Evolutionary conservation across 2,329 filamentous ascomycete species (phyloP), one percentile per base, ranked within the genome.

Genomic region (Sporothrix inflata): DNA sequence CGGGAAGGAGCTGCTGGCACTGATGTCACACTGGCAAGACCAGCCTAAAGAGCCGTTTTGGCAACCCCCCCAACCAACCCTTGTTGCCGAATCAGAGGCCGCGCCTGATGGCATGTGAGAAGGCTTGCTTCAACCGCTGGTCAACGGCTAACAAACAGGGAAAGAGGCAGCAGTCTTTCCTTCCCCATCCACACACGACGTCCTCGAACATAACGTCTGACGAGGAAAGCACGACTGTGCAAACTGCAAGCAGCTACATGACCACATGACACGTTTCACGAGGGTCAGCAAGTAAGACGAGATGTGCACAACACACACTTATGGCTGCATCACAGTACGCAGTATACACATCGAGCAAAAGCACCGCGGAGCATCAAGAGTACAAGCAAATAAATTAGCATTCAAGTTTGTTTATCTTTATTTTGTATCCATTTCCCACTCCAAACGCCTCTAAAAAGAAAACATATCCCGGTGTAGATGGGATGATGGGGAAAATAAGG

Each of bases 1-100:
- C 12, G 65, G 34, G 12, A 51, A 55, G 16, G n/a, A 67, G 57
- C 70, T 71, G 42, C 1, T 53, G 27, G 55, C 70, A 45, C 60
- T 66, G 69, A 63, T 70, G 69, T 63, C 69, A 70, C 69, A 40
- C 55, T 53, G 45, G 45, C 42, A n/a, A 49, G 11, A 30, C 24
- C 42, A 66, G 42, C 21, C 63, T 47, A 47, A 47, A 34, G 21
- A 34, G 45, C 45, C 45, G 19, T 51, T 51, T 30, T 49, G 38
- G 49, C n/a, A 42, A 34, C 47, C 27, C 38, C 49, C 51, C 45
- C 42, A 53, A 51, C 65, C 24, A 38, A 34, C n/a, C n/a, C n/a
- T 69, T 40, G 27, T 66, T 42, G 55, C 51, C 73, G 69, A 74
- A 74, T 74, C 73, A 74, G 69, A 67, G 27, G 53, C 21, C 53